These are phyloP conservation scores for Fusarium anguioides DNA, from an alignment of 2,329 filamentous ascomycete species.

Conservation along the genomic window DNA sequence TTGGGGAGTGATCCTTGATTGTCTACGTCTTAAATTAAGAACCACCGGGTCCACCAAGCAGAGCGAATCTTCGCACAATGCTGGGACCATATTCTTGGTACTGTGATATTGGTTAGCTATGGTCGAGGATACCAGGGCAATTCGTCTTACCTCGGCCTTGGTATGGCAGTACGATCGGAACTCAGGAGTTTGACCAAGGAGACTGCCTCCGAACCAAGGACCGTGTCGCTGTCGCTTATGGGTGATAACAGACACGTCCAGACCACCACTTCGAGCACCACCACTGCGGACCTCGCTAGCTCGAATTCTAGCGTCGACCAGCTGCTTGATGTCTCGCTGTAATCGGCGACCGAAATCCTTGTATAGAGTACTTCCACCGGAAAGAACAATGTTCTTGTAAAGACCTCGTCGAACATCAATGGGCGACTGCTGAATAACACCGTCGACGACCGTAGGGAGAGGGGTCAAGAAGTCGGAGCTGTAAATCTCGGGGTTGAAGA, in stretches of 20 bases:
- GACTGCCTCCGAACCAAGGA: conserved; percentile 97
- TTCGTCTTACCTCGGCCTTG: conserved; percentile 72
- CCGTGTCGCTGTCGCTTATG: conserved; percentile 98
- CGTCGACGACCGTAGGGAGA: conserved; percentile 92
- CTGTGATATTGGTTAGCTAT: conserved; percentile 53
- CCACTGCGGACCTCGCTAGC: conserved; percentile 93
- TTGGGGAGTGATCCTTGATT: conserved; percentile 28
- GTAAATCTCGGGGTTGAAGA: conserved; percentile 99
- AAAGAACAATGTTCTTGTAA: conserved; percentile 99
- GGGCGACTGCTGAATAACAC: conserved; percentile 95
- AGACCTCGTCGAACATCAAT: conserved; percentile 97
- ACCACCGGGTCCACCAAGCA: conserved; percentile 90
- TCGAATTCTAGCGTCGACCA: conserved; percentile 92
- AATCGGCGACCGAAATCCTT: conserved; percentile 97
- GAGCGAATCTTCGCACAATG: conserved; percentile 93
- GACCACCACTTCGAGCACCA: conserved; percentile 89
- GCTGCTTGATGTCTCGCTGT: conserved; percentile 95
- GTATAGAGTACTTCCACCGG: conserved; percentile 96
- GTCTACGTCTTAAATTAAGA: conserved; percentile 60
- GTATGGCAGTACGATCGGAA: conserved; percentile 99
- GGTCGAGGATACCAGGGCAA: not conserved
- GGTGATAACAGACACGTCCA: conserved; percentile 96
- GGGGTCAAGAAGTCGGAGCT: conserved; percentile 98
- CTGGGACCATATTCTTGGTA: conserved; percentile 97
- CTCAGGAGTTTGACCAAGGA: conserved; percentile 96